These are phyloP conservation scores for Sugiyamaella mastotermitis DNA, from an alignment of 805 yeast genomes.

Conservation along the genomic window DNA sequence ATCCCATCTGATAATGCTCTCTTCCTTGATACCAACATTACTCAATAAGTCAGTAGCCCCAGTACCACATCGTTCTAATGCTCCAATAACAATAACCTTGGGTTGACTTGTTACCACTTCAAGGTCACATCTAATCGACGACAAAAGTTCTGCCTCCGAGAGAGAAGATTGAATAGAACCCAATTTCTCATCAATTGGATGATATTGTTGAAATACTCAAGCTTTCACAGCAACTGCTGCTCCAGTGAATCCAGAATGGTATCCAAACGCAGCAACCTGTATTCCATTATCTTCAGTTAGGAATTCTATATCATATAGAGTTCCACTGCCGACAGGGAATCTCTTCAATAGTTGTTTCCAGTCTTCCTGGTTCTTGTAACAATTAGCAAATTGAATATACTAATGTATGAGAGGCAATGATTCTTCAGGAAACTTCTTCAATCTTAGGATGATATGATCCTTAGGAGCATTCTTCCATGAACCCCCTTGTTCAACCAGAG, in stretches of 20 bases:
- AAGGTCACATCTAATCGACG: constrained; percentile 36
- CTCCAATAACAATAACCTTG: constrained; percentile 85
- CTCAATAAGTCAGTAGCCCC: constrained; percentile 86
- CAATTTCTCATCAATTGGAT: constrained; percentile 58
- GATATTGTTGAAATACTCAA: constrained; percentile 87
- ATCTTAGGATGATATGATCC: constrained; percentile 84
- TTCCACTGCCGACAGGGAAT: constrained; percentile 88
- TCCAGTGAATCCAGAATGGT: constrained; percentile 98
- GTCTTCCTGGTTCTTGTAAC: constrained; percentile 96
- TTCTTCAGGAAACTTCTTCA: constrained; percentile 91
- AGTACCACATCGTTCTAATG: constrained; percentile 96
- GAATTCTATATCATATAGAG: constrained; percentile 89
- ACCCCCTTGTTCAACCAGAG: constrained; percentile 81
- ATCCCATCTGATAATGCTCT: constrained; percentile 87
- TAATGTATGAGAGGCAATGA: constrained; percentile 90
- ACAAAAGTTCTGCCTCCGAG: constrained; percentile 67
- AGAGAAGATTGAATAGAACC: constrained; percentile 79
- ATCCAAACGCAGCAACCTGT: constrained; percentile 99
- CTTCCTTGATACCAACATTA: constrained; percentile 83
- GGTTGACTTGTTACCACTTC: constrained; percentile 69
- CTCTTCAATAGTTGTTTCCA: constrained; percentile 89
- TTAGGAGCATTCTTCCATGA: constrained; percentile 91
- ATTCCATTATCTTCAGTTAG: constrained; percentile 91
- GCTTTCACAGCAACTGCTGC: constrained; percentile 94
- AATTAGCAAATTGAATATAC: constrained; percentile 97